Conservation (phyloP, 2,329 filamentous ascomycete species). For the Phialemonium atrogriseum region DNA sequence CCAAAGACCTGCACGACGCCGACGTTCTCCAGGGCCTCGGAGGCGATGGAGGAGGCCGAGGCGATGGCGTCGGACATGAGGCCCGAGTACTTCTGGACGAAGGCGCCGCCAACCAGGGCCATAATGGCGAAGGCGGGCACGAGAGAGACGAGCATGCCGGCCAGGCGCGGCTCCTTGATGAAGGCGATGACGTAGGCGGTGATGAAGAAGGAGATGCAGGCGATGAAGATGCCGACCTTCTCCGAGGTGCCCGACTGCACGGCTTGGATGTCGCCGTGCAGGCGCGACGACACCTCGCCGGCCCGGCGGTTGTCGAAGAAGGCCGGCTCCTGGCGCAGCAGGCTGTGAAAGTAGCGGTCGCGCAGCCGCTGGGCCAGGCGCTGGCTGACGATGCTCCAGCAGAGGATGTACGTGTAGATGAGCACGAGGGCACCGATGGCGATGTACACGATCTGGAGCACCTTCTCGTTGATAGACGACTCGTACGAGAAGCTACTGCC, state of each 20-base stretch:
- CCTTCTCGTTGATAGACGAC: slow-evolving; percentile 19
- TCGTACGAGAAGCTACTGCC: slow-evolving; percentile 10
- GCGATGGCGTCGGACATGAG: slow-evolving; percentile 46
- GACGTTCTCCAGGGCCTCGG: slow-evolving; percentile 52
- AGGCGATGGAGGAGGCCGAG: slow-evolving; percentile 53
- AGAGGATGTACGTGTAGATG: slow-evolving; percentile 57
- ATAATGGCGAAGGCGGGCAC: slow-evolving; percentile 57
- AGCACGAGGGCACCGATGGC: slow-evolving; percentile 54
- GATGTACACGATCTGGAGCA: slow-evolving; percentile 56
- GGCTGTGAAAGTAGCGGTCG: slow-evolving; percentile 48
- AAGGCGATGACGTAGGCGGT: slow-evolving; percentile 63
- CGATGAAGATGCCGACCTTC: slow-evolving; percentile 60
- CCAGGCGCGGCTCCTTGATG: slow-evolving; percentile 52
- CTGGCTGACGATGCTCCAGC: slow-evolving; percentile 57
- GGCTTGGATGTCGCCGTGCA: slow-evolving; percentile 58
- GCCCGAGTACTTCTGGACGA: slow-evolving; percentile 42
- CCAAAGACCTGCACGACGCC: slow-evolving; percentile 59
- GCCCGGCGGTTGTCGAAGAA: slow-evolving; percentile 57
- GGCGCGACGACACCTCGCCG: slow-evolving; percentile 56
- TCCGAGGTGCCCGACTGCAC: slow-evolving; percentile 63
- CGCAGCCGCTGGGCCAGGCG: slow-evolving; percentile 56
- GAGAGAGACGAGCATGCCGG: slow-evolving; percentile 55
- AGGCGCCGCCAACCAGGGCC: slow-evolving; percentile 48
- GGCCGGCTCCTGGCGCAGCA: slow-evolving; percentile 54
- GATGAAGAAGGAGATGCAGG: slow-evolving; percentile 57